A percentile compares a stretch with the other conserved stretches of the same genome.
Evolutionary conservation across 805 yeast genomes (phyloP).

Genomic region (Ogataea methanolica): DNA sequence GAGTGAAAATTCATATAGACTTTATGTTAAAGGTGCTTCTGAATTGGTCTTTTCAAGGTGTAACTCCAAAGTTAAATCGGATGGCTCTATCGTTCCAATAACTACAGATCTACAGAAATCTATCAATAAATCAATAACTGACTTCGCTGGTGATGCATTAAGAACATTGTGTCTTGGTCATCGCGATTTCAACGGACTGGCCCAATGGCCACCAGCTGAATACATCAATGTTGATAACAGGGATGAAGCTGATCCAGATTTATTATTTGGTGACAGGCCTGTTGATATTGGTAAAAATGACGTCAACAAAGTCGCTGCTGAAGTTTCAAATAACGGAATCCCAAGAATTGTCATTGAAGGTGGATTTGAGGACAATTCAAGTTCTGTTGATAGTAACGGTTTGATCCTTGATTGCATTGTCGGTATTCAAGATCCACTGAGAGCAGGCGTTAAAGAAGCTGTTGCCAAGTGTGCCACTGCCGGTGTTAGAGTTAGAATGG

Average conservation of each 20-base stretch:
- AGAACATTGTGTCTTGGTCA: conserved; percentile 90
- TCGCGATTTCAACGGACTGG: conserved; percentile 48
- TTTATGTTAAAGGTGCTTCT: conserved; percentile 90
- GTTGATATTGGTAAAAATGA: conserved; percentile 18
- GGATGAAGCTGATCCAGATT: conserved; percentile 39
- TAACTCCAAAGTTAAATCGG: conserved; percentile 32
- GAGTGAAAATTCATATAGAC: conserved; percentile 45
- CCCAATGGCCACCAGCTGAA: conserved; percentile 66
- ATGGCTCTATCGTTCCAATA: conserved; percentile 27
- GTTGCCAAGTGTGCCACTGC: conserved; percentile 82
- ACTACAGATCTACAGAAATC: conserved; percentile 29
- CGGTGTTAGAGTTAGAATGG: conserved; percentile 96
- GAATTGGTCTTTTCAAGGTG: conserved; percentile 74
- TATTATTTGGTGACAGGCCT: conserved; percentile 32
- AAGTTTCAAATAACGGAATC: conserved; percentile 6
- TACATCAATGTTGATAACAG: conserved; percentile 30
- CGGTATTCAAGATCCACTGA: conserved; percentile 93
- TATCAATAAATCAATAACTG: conserved; percentile 28
- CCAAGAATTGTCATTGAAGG: conserved; percentile 28
- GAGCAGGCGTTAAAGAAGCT: conserved; percentile 86
- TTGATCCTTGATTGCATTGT: conserved; percentile 68
- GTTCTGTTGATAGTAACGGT: conserved; percentile 20
- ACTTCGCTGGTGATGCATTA: conserved; percentile 72
- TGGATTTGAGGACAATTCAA: conserved; percentile 2
- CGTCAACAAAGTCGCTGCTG: conserved; percentile 12